Evolutionary conservation across 345 rosid genomes (phyloP), one percentile per base, ranked within the genome.

Genomic region (Lumnitzera racemosa): DNA sequence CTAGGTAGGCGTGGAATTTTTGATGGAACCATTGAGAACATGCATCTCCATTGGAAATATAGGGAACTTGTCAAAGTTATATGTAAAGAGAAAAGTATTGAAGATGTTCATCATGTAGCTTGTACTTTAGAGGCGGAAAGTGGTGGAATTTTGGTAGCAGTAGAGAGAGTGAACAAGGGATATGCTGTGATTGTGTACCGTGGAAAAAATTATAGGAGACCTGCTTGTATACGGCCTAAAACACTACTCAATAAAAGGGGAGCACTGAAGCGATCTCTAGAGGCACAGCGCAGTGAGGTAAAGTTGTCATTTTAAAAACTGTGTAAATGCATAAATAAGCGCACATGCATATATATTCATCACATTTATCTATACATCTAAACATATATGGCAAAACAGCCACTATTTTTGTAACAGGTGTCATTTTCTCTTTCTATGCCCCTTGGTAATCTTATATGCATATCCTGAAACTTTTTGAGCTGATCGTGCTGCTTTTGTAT

Each of bases 1-100:
- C 65, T 76, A 91, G 98, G 98, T 77, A 82, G 91, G 74, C 72
- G 94, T 64, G 94, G 96, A 2, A 85, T 87, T 55, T 92, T 87
- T 81, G 91, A 74, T 58, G 96, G 96, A 73, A 89, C 96, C 57
- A 67, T 92, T 62, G 96, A 92, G 78, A 92, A 92, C 72, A 87
- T 92, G 96, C 98, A 92, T 78, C 96, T 92, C 66, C 98, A 92
- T 67, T 89, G 98, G 98, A 92, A 92, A 76, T 85, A 92, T 70
- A 78, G 98, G 81, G 98, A 92, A 71, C 94, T 92, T 65, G 91
- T 92, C 74, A 92, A 89, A 80, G 68, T 92, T 65, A 81, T 92
- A 57, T 75, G 78, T 67, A 81, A 80, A 62, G 88, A 84, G 72
- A 74, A 53, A 66, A 77, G 71, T 70, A 66, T 78, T 27, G 81